Evolutionary conservation across 768 basidiomycete species (phyloP), one percentile per base, ranked within the genome.

Genomic region (Trametes coccinea): DNA sequence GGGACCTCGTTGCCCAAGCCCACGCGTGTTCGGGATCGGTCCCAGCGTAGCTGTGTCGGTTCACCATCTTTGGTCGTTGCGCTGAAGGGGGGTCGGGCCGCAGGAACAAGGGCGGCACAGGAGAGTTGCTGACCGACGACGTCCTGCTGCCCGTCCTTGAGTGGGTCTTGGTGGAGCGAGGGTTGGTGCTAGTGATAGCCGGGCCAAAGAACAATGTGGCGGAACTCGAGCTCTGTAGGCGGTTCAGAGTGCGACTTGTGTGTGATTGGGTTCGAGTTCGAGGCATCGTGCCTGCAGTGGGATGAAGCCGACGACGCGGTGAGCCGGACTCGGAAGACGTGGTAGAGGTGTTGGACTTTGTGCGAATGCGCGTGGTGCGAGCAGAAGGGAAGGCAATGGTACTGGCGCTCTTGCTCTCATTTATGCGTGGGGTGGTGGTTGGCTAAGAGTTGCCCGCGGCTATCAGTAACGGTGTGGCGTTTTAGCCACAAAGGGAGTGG

Each of bases 171-270:
- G 40, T 43, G 40, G 31, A 37, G 29, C 40, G 31, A 33, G 30
- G 31, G 17, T n/a, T 33, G 48, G 13, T 49, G 61, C 52, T 31
- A 17, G 64, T 65, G 22, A 86, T 85, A 43, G 79, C 60, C 44
- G 85, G 85, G 4, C 87, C 88, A 68, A 90, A 90, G 72, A 90
- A 89, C 10, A 88, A 73, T 0, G 87, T 84, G 16, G 86, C 87
- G 2, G 84, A 81, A 66, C 82, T 75, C 8, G 66, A 69, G 55
- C 77, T 87, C 22, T 85, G 78, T 17, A 84, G 78, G 39, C 88
- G 83, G 48, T 71, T 79, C 44, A 85, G 69, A 80, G 79, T 53
- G 13, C 61, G 64, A 43, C 66, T 64, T 37, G 62, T 81, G 79
- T 56, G 71, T 67, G 62, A 77, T 73, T 69, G 76, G 59, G 59